Conservation (phyloP, 805 yeast species). For the Nakazawaea molendinolei region DNA sequence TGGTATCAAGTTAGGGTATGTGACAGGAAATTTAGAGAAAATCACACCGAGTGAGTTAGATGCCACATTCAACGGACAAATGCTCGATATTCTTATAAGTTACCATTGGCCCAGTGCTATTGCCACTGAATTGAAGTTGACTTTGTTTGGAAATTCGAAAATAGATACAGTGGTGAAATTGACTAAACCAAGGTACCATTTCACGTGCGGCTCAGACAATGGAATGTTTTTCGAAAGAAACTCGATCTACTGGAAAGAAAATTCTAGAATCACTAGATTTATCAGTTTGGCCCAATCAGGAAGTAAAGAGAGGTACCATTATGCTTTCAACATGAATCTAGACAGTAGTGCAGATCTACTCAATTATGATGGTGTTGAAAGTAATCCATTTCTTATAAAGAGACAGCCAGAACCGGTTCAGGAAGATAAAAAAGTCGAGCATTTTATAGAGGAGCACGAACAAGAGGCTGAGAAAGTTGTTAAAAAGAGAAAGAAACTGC, state of each 20-base stretch:
- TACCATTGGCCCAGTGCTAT: slow-evolving; percentile 55
- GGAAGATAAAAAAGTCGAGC: slow-evolving; percentile 11
- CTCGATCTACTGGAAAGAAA: slow-evolving; percentile 51
- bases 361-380: slow-evolving; percentile 15
- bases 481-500: slow-evolving; percentile 24
- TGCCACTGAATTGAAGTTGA: slow-evolving; percentile 35
- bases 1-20: slow-evolving; percentile 42
- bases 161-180: slow-evolving; percentile 40
- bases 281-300: slow-evolving; percentile 60
- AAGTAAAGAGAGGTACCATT: slow-evolving; percentile 58
- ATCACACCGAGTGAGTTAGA: slow-evolving; percentile 16
- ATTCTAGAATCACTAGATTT: slow-evolving; percentile 46
- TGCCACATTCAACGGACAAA: slow-evolving; percentile 13
- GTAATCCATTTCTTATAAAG: slow-evolving; percentile 26
- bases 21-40: slow-evolving; percentile 29
- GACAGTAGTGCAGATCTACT: slow-evolving; percentile 21
- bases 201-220: slow-evolving; percentile 44
- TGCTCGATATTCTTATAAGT: slow-evolving; percentile 50
- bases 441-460: slow-evolving; percentile 10
- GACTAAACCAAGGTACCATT: slow-evolving; percentile 60
- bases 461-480: slow-evolving; percentile 4
- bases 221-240: slow-evolving; percentile 47
- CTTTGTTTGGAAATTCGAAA: slow-evolving; percentile 35
- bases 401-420: slow-evolving; percentile 2
- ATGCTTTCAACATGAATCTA: slow-evolving; percentile 52